phyloP scores from a whole-genome alignment of 2,329 filamentous ascomycete species.

The Esteya vermicola region DNA sequence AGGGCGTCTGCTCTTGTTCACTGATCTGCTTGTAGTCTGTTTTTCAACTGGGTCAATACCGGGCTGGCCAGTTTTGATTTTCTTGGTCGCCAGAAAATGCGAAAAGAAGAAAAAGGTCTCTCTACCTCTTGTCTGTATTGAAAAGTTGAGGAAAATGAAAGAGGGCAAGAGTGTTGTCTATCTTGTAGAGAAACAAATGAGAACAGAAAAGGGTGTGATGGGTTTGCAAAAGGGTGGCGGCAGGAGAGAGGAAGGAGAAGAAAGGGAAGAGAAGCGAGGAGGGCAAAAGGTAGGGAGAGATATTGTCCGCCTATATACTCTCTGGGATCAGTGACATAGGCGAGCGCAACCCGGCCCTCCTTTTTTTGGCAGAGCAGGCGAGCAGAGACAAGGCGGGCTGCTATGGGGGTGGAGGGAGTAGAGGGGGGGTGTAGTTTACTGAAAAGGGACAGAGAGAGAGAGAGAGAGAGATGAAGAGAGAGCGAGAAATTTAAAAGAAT shows the following conservation, averaged over 20 bases:
- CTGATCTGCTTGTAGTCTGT: background rate
- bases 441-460: background rate
- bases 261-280: background rate
- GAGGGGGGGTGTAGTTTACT: constrained; percentile 3
- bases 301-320: constrained; percentile 4
- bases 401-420: background rate
- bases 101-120: too few species aligned
- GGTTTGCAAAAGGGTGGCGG: background rate
- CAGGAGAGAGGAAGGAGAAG: background rate
- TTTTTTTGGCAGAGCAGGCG: background rate
- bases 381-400: constrained; percentile 1
- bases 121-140: too few species aligned
- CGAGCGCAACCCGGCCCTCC: background rate
- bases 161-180: background rate
- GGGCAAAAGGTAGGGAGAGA: too few species aligned
- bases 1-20: too few species aligned
- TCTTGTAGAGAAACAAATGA: too few species aligned
- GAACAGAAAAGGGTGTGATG: background rate
- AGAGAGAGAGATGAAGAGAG: background rate
- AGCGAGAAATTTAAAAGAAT: background rate
- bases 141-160: too few species aligned
- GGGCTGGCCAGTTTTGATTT: too few species aligned
- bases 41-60: too few species aligned
- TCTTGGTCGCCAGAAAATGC: too few species aligned
- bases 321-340: background rate